Evolutionary conservation across 768 basidiomycete genomes (phyloP).

Genomic region (Termitomyces sp.): DNA sequence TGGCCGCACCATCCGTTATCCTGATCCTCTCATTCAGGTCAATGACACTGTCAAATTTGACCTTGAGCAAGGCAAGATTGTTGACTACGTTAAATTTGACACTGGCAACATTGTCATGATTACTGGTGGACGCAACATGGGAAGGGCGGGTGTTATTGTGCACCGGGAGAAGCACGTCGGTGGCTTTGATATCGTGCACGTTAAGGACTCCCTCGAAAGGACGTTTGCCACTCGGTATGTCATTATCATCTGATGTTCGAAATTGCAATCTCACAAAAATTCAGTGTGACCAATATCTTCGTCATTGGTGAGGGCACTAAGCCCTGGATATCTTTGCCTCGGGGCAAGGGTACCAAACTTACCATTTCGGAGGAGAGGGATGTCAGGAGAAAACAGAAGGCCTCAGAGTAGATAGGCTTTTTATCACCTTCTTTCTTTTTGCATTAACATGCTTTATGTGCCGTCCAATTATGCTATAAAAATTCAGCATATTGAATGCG

Average conservation of each 20-base stretch:
- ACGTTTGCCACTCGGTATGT: constrained; percentile 96
- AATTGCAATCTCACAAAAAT: neutral
- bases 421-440: constrained; percentile 17
- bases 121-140: constrained; percentile 99
- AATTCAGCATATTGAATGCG: constrained; percentile 6
- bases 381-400: constrained; percentile 76
- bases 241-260: neutral
- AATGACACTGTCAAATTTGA: constrained; percentile 99
- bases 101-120: constrained; percentile 96
- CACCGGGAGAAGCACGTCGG: constrained; percentile 97
- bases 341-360: constrained; percentile 96
- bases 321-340: constrained; percentile 95
- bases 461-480: constrained; percentile 23
- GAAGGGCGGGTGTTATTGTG: constrained; percentile 92
- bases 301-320: constrained; percentile 95
- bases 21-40: constrained; percentile 90
- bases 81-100: constrained; percentile 91
- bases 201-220: constrained; percentile 91
- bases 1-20: constrained; percentile 99
- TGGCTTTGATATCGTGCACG: constrained; percentile 98
- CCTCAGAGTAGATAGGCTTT: constrained; percentile 54
- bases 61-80: constrained; percentile 91
- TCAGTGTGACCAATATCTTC: constrained; percentile 94
- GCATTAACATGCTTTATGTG: constrained; percentile 37
- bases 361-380: constrained; percentile 97